A percentile compares a stretch with the other conserved stretches of the same genome.
Conservation (phyloP, 495 filamentous ascomycete species). For the Penicillium subrubescens region DNA sequence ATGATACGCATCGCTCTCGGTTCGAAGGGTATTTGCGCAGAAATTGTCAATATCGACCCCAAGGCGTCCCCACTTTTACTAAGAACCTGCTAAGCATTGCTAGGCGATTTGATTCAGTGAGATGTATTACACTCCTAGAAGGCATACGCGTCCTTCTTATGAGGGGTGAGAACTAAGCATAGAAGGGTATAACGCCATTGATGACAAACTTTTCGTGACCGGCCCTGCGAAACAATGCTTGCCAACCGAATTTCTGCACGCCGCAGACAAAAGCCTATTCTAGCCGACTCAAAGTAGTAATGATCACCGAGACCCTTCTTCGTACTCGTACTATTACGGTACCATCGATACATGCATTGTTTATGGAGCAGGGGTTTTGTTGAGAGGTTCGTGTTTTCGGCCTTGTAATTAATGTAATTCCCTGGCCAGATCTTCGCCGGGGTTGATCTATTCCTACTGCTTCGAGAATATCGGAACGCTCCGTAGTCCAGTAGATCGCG, state of each 20-base stretch:
- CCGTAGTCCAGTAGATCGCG: background rate
- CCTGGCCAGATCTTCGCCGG: background rate
- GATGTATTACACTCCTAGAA: background rate
- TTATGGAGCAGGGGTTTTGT: background rate
- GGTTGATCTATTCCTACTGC: background rate
- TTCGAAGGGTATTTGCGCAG: background rate
- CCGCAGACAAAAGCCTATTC: background rate
- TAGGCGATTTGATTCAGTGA: background rate
- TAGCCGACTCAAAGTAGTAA: background rate
- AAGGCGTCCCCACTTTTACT: background rate
- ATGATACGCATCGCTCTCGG: background rate
- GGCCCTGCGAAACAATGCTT: background rate
- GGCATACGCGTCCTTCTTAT: background rate
- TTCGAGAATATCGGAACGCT: background rate
- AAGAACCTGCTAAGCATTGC: background rate
- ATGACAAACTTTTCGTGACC: background rate
- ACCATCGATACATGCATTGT: background rate
- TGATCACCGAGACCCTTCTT: background rate
- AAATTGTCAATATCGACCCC: background rate
- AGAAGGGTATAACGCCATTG: background rate
- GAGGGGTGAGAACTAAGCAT: background rate
- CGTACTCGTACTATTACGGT: background rate
- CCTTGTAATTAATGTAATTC: background rate
- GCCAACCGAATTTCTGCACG: background rate
- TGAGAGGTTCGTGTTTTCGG: background rate